phyloP scores from a whole-genome alignment of 2,329 filamentous ascomycete genomes.

The Cordyceps militaris region DNA sequence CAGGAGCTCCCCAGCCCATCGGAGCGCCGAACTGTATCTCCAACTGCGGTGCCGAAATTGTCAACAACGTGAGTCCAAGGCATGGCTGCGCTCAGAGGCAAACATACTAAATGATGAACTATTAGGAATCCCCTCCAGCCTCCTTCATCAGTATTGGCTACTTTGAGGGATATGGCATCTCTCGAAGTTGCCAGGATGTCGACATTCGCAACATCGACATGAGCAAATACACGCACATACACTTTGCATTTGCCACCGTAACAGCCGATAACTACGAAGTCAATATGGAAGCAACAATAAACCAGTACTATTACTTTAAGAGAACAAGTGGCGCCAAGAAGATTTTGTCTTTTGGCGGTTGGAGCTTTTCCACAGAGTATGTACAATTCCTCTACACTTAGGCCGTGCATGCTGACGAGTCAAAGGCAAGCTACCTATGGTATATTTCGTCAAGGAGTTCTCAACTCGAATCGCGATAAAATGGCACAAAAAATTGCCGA shows the following conservation, averaged over 20 bases:
- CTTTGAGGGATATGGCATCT: conserved; percentile 12
- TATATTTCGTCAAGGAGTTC: conserved; percentile 30
- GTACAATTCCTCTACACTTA: not conserved
- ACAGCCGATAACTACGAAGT: conserved; percentile 15
- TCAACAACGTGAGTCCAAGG: not conserved
- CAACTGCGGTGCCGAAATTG: conserved; percentile 13
- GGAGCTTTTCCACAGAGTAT: conserved; percentile 32
- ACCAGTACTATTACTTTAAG: conserved; percentile 25
- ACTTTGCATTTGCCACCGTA: conserved; percentile 21
- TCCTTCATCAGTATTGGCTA: conserved; percentile 19
- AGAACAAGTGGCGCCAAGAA: conserved; percentile 22
- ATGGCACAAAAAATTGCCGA: conserved; percentile 24
- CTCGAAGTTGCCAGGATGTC: conserved; percentile 16
- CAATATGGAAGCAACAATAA: conserved; percentile 18
- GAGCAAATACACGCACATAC: conserved; percentile 17
- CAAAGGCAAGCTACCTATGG: conserved; percentile 23
- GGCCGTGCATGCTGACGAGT: not conserved
- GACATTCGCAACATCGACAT: conserved; percentile 20
- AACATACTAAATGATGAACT: not conserved
- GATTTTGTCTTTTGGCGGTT: conserved; percentile 38
- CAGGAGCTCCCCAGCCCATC: not conserved
- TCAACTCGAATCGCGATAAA: conserved; percentile 23
- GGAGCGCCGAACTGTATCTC: conserved; percentile 5
- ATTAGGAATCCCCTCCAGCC: not conserved
- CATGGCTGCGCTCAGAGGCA: too few species aligned